Conservation (phyloP, 2,329 filamentous ascomycete genomes). For the Exophiala sp. region DNA sequence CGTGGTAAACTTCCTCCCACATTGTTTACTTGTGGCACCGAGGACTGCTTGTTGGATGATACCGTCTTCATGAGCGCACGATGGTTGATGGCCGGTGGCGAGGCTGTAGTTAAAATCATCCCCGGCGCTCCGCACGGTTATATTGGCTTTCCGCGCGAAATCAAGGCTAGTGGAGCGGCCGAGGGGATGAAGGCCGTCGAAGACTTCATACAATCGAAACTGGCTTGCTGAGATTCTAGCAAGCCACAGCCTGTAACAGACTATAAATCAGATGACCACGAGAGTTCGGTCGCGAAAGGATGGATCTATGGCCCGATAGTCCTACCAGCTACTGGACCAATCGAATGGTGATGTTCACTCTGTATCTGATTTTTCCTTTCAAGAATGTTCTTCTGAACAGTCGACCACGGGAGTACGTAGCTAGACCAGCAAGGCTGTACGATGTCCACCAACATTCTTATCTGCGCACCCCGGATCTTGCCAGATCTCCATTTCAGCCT, state of each 20-base stretch:
- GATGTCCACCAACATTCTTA: no score
- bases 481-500: no score
- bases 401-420: no score
- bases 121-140: constrained; percentile 50
- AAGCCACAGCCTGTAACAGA: no score
- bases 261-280: no score
- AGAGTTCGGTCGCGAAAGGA: not conserved
- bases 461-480: no score
- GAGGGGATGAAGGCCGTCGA: constrained; percentile 25
- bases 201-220: constrained; percentile 20
- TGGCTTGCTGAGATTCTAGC: not conserved
- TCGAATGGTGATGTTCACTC: no score
- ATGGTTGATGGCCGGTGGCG: constrained; percentile 48
- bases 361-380: no score
- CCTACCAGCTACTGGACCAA: no score
- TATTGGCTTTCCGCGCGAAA: constrained; percentile 25
- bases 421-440: no score
- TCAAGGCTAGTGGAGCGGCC: constrained; percentile 21
- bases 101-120: constrained; percentile 49
- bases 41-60: constrained; percentile 50
- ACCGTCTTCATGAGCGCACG: constrained; percentile 50
- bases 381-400: no score
- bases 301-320: no score
- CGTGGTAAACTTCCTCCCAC: constrained; percentile 44
- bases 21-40: constrained; percentile 51